phyloP scores from a whole-genome alignment of 805 yeast species.

The Wickerhamomyces silvicola region DNA sequence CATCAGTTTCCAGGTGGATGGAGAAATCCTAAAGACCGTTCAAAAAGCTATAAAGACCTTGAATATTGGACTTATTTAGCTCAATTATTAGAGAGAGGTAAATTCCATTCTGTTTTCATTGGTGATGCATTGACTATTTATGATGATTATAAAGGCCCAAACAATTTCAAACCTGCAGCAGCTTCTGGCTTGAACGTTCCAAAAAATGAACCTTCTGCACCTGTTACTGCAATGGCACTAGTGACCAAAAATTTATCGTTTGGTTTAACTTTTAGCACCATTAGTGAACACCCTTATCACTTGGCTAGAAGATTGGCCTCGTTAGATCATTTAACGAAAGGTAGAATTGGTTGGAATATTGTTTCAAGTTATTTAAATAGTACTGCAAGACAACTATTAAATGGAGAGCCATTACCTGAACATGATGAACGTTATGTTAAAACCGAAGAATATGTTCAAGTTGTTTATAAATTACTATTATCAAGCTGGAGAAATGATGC shows the following conservation, averaged over 20 bases:
- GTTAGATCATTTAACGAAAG: conserved; percentile 34
- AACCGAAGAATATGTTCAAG: conserved; percentile 34
- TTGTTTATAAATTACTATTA: conserved; percentile 30
- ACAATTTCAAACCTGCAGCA: conserved; percentile 9
- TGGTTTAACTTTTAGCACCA: conserved; percentile 33
- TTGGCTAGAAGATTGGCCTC: conserved; percentile 34
- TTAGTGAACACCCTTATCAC: conserved; percentile 34
- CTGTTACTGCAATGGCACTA: conserved; percentile 33
- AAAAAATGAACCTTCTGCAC: conserved; percentile 30
- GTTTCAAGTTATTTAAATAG: conserved; percentile 33
- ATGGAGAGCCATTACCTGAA: conserved; percentile 28
- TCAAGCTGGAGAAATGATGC: conserved; percentile 34
- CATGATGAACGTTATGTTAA: conserved; percentile 33
- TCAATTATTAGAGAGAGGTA: conserved; percentile 28
- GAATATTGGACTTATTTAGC: conserved; percentile 33
- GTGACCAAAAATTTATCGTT: conserved; percentile 31
- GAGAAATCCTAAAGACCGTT: conserved; percentile 7
- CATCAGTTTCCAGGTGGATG: conserved; percentile 11
- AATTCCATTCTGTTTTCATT: conserved; percentile 28
- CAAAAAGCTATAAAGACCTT: conserved; percentile 8
- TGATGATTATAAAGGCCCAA: conserved; percentile 27
- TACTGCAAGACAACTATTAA: conserved; percentile 31
- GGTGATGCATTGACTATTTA: conserved; percentile 33
- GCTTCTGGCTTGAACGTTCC: conserved; percentile 18
- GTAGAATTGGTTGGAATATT: conserved; percentile 38